Conservation (phyloP, 2,329 filamentous ascomycete genomes). For the Phyllosticta citriasiana region DNA sequence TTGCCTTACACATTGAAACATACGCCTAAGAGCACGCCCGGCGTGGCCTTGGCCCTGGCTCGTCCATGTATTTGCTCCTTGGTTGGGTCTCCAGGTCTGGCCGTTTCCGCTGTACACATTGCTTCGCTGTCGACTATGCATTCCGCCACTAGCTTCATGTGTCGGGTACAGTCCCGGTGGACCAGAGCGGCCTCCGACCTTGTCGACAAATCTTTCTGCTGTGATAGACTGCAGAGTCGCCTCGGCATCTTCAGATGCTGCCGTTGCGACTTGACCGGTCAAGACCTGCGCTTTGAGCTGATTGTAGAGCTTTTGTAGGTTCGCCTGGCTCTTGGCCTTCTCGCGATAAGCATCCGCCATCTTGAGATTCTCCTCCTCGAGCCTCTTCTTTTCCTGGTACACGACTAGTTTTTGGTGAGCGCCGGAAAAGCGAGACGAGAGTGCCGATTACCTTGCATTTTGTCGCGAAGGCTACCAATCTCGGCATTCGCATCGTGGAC, state of each 20-base stretch:
- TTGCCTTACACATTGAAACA: neutral
- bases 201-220: constrained; percentile 19
- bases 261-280: constrained; percentile 43
- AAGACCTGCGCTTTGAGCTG: constrained; percentile 46
- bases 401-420: neutral
- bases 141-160: neutral
- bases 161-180: neutral
- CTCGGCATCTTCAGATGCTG: constrained; percentile 40
- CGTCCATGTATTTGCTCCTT: constrained; percentile 6
- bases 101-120: constrained; percentile 9
- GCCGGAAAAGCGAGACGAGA: neutral
- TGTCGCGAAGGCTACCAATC: constrained; percentile 55
- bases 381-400: neutral
- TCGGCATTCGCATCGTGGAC: constrained; percentile 67
- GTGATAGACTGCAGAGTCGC: constrained; percentile 17
- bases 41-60: neutral
- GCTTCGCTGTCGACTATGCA: constrained; percentile 1
- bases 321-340: constrained; percentile 58
- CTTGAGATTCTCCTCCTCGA: neutral
- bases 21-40: neutral
- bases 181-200: constrained; percentile 18
- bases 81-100: constrained; percentile 15
- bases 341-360: constrained; percentile 55
- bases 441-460: constrained; percentile 45
- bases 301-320: constrained; percentile 54